Conservation (phyloP, 768 basidiomycete species). For the Candolleomyces eurysporus region DNA sequence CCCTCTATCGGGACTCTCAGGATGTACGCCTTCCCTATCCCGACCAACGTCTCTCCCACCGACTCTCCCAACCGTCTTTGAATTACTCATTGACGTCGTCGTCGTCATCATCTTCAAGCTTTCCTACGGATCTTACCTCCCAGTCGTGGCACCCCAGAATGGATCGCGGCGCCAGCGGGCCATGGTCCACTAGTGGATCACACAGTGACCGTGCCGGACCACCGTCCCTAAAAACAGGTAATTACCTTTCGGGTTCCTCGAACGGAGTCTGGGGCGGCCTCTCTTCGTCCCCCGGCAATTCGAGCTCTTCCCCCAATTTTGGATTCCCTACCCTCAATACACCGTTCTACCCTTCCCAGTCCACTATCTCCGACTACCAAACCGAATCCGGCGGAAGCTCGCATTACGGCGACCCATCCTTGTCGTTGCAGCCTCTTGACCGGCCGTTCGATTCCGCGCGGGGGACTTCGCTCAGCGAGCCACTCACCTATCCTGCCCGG, state of each 20-base stretch:
- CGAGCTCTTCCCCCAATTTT: conserved; percentile 8
- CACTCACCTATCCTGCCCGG: conserved; percentile 22
- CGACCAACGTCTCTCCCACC: conserved; percentile 15
- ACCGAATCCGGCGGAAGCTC: neutral
- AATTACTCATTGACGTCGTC: conserved; percentile 8
- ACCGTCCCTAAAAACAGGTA: conserved; percentile 1
- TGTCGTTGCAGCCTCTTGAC: neutral
- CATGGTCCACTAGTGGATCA: neutral
- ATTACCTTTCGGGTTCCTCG: neutral
- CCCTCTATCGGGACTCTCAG: conserved; percentile 13
- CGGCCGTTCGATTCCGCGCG: neutral
- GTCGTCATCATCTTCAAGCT: conserved; percentile 6
- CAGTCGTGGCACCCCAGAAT: conserved; percentile 8
- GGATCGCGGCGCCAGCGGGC: conserved; percentile 6
- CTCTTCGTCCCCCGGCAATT: conserved; percentile 1
- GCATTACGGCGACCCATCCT: neutral
- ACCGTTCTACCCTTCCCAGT: conserved; percentile 11
- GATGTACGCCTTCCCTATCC: conserved; percentile 23
- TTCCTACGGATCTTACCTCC: neutral
- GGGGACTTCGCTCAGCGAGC: conserved; percentile 1
- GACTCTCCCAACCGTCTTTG: conserved; percentile 10
- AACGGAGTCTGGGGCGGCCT: neutral
- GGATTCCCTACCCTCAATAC: conserved; percentile 9
- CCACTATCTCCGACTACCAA: conserved; percentile 6
- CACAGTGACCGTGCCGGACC: neutral